Evolutionary conservation across 179 eudicot species (phyloP).

Genomic region (Spergularia azorica): DNA sequence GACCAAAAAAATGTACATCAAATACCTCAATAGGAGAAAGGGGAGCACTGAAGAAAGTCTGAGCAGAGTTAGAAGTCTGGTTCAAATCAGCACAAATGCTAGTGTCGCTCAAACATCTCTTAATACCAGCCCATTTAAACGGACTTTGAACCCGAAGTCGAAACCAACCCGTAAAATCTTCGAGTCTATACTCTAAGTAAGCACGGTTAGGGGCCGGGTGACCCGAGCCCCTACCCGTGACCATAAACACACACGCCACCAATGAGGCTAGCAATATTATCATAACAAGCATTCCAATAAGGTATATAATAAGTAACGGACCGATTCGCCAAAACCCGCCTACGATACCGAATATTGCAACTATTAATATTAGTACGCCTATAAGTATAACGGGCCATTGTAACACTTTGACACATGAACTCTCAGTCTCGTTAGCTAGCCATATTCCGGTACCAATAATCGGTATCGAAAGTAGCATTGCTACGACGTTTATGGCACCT

Average conservation of each 20-base stretch:
- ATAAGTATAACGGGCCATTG: constrained; percentile 85
- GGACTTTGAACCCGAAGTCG: constrained; percentile 57
- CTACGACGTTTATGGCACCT: constrained; percentile 75
- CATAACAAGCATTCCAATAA: constrained; percentile 67
- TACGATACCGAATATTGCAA: constrained; percentile 65
- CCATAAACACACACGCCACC: constrained; percentile 69
- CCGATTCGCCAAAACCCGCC: constrained; percentile 82
- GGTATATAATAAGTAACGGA: constrained; percentile 62
- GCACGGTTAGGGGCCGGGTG: constrained; percentile 76
- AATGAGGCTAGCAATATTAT: constrained; percentile 54
- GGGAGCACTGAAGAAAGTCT: constrained; percentile 83
- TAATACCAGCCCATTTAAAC: constrained; percentile 77
- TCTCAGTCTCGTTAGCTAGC: constrained; percentile 65
- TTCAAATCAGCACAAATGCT: constrained; percentile 71
- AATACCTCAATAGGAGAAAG: constrained; percentile 78
- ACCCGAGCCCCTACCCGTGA: constrained; percentile 66
- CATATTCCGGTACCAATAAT: constrained; percentile 85
- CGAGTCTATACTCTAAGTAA: constrained; percentile 68
- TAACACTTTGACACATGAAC: constrained; percentile 64
- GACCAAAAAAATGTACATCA: background rate
- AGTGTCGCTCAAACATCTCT: constrained; percentile 62
- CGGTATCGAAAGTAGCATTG: constrained; percentile 77
- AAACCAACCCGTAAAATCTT: constrained; percentile 72
- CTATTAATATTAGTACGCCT: constrained; percentile 59
- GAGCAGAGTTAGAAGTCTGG: constrained; percentile 71